Evolutionary conservation across 2,329 filamentous ascomycete species (phyloP).

Genomic region (Zymoseptoria crescenta): DNA sequence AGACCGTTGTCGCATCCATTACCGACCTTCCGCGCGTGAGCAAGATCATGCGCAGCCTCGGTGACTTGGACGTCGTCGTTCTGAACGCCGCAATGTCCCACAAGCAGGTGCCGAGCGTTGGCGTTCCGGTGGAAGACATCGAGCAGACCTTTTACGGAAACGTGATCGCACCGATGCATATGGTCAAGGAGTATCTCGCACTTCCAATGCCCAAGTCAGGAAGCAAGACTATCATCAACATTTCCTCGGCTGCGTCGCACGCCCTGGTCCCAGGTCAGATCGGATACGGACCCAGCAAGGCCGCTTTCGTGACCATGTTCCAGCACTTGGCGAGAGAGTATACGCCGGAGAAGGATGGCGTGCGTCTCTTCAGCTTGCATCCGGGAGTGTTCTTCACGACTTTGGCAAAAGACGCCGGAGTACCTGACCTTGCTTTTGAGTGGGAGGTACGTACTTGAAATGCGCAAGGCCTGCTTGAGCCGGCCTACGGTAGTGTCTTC

Average conservation of each 20-base stretch:
- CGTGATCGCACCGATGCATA: constrained; percentile 27
- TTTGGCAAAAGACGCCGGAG: not conserved
- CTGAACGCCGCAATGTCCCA: constrained; percentile 33
- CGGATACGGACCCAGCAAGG: constrained; percentile 12
- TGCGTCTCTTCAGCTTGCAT: constrained; percentile 9
- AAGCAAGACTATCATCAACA: constrained; percentile 32
- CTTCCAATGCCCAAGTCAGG: constrained; percentile 22
- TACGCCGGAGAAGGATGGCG: not conserved
- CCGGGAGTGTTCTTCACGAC: constrained; percentile 8
- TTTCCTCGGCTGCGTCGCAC: constrained; percentile 32
- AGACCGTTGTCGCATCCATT: constrained; percentile 22
- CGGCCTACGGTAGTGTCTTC: not conserved
- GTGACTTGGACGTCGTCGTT: constrained; percentile 36
- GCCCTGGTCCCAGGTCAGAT: constrained; percentile 13
- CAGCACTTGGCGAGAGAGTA: constrained; percentile 4
- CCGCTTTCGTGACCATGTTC: constrained; percentile 4
- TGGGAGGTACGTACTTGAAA: constrained; percentile 5
- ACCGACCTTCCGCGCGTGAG: constrained; percentile 17
- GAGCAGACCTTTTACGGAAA: constrained; percentile 29
- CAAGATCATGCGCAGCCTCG: constrained; percentile 26
- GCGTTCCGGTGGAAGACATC: constrained; percentile 33
- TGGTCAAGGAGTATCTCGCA: constrained; percentile 31
- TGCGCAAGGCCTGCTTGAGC: not conserved
- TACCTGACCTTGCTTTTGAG: not conserved
- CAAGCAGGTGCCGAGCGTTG: constrained; percentile 20